Base-by-base conservation (phyloP, 2,329 filamentous ascomycete species). In the Fusarium nelsonii region DNA sequence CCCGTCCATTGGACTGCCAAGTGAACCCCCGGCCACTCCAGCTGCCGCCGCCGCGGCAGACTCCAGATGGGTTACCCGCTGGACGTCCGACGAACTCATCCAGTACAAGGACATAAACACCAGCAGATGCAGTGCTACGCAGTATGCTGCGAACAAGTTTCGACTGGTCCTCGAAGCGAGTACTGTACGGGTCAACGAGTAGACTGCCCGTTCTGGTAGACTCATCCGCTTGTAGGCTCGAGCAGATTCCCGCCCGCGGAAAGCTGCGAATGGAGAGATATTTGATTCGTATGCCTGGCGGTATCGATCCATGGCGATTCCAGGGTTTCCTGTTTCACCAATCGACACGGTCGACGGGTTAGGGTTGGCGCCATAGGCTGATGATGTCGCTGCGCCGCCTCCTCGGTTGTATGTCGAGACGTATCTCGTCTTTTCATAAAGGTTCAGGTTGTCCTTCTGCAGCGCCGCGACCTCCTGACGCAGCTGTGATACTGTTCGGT, bases 381-480 rank as follows among this genome's bases (percentile, higher is more conserved):
- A 89, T 15, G 87, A 87, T 7, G 89, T 88, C 39, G 82, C 80
- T 30, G 87, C 85, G 8, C 85, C 85, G 15, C 86, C 87, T 45
- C 87, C 87, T 54, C 94, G 90, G 78, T 91, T 97, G 83, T 97
- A 99, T 4, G 93, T 94, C 8, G 94, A 97, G 26, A 98, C 90
- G 78, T 99, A 99, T 71, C 96, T 89, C 18, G 95, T 97, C 85
- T 98, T 99, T 80, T 99, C 96, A 79, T 99, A 99, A 9, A 99
- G 85, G 73, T 92, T 94, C 36, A 99, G 85, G 77, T 99, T 99
- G 80, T 99, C 96, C 78, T 94, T 97, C 77, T 99, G 97, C 40
- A 99, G 84, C 3, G 94, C 93, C 8, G 94, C 91, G 63, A 98
- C 89, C 78, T 99, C 96, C 73, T 97, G 93, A 43, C 96, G 90